Evolutionary conservation across 805 yeast genomes (phyloP).

Genomic region (Millerago galiae): DNA sequence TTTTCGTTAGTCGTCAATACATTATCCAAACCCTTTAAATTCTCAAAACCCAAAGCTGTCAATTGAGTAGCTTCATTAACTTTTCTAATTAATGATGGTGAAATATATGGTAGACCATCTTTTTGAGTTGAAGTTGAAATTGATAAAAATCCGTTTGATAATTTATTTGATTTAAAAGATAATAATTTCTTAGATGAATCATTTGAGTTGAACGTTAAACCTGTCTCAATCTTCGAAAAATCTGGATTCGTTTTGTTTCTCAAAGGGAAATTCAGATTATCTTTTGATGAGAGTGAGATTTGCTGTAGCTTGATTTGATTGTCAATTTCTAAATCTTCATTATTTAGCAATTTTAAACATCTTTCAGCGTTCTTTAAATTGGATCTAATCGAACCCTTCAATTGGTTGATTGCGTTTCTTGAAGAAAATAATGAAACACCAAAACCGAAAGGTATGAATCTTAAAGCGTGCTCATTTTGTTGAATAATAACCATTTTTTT

Average conservation of each 20-base stretch:
- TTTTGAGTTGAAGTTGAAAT: slow-evolving; percentile 27
- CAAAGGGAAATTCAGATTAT: slow-evolving; percentile 15
- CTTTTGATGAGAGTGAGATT: slow-evolving; percentile 4
- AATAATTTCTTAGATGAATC: background rate
- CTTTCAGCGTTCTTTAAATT: slow-evolving; percentile 15
- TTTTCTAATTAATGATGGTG: slow-evolving; percentile 32
- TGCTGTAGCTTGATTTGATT: slow-evolving; percentile 15
- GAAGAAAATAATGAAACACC: slow-evolving; percentile 18
- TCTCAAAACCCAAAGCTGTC: slow-evolving; percentile 29
- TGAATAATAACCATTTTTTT: slow-evolving; percentile 25
- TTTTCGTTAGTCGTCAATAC: slow-evolving; percentile 26
- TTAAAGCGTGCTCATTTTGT: slow-evolving; percentile 30
- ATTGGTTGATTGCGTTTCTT: slow-evolving; percentile 4
- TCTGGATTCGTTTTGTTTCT: slow-evolving; percentile 18
- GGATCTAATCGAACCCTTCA: slow-evolving; percentile 11
- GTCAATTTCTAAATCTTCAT: slow-evolving; percentile 16
- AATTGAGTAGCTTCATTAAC: slow-evolving; percentile 29
- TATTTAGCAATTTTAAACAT: slow-evolving; percentile 11
- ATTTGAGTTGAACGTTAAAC: slow-evolving; percentile 6
- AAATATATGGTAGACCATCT: slow-evolving; percentile 30
- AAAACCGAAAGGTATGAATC: slow-evolving; percentile 37
- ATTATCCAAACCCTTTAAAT: slow-evolving; percentile 25
- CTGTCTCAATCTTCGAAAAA: slow-evolving; percentile 14
- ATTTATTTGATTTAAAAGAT: background rate
- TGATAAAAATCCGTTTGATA: slow-evolving; percentile 25